Evolutionary conservation across 78 protist species (phyloP), one percentile per base, ranked within the genome.

Genomic region (Capsaspora owczarzaki): DNA sequence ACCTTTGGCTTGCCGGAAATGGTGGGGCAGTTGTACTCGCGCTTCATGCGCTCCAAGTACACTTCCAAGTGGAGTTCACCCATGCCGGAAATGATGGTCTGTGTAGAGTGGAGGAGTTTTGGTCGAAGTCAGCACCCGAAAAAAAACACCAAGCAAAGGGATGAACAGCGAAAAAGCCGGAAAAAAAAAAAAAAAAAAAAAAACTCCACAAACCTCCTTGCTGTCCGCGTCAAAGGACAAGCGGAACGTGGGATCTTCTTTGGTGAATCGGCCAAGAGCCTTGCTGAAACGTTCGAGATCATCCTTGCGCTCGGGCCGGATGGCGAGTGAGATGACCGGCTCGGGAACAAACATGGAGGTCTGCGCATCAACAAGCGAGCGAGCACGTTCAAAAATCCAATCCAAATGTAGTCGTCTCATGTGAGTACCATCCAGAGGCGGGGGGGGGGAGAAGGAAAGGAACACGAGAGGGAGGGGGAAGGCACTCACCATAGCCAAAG

Each of bases 1-100:
- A 94, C 97, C 76, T 74, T 41, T 38, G 98, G 98, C 60, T 68
- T 75, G 46, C 94, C 95, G n/a, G 77, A 76, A 25, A 63, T 38
- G 25, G 60, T 38, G 3, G 86, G 86, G 31, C 86, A 80, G 70
- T 56, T 56, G 82, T 87, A 92, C 68, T 61, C 16, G n/a, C 68
- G 29, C 68, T 27, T 27, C 37, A 25, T 61, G 19, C 37, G 68
- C 29, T 61, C 68, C 10, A 16, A 61, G 12, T 25, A 61, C 56
- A 96, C 93, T 56, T 95, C 93, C 20, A 96, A 76, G 84, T 96
- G 99, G 23, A 96, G 87, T 83, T 96, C 99, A 66, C 99, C 99
- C 99, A 96, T 96, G 53, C 99, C 98, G 51, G 78, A 70, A 53
- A 80, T 66, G 51, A 80, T 70, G 78, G n/a, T 25, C 68, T 25